A percentile compares a stretch with the other conserved stretches of the same genome.
phyloP scores from a whole-genome alignment of 495 filamentous ascomycete species.

The Lindgomyces ingoldianus region DNA sequence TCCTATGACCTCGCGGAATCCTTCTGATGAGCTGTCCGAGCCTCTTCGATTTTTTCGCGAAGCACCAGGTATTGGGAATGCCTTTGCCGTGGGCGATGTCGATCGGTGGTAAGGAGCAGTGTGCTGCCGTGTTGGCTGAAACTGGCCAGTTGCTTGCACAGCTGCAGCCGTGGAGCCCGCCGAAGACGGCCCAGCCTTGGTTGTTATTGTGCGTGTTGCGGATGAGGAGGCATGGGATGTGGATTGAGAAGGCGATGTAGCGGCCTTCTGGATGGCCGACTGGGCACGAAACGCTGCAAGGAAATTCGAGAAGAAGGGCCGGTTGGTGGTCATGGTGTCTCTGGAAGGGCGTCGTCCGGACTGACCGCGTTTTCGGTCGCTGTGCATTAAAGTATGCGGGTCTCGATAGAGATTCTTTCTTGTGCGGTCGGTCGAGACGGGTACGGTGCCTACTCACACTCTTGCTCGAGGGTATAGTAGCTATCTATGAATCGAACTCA shows the following conservation, averaged over 20 bases:
- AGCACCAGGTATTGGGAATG: constrained; percentile 32
- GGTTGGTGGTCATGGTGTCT: constrained; percentile 66
- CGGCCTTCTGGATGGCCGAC: constrained; percentile 49
- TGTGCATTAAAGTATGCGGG: constrained; percentile 21
- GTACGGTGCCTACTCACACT: not conserved
- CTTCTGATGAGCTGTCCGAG: constrained; percentile 75
- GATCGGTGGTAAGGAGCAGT: constrained; percentile 40
- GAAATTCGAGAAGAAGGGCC: constrained; percentile 84
- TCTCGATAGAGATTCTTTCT: not conserved
- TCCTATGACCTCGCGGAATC: constrained; percentile 73
- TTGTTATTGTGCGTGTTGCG: constrained; percentile 30
- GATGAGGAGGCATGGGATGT: constrained; percentile 31
- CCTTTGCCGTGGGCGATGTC: constrained; percentile 30
- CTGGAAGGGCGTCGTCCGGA: constrained; percentile 1
- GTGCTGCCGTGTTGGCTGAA: constrained; percentile 36
- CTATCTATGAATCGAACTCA: constrained; percentile 8
- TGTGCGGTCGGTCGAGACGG: too few relatives aligned
- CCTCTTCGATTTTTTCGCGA: constrained; percentile 59
- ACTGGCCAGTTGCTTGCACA: constrained; percentile 30
- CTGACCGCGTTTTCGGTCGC: constrained; percentile 1
- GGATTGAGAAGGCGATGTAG: constrained; percentile 48
- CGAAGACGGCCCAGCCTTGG: constrained; percentile 15
- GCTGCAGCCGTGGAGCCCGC: constrained; percentile 28
- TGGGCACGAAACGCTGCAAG: constrained; percentile 74
- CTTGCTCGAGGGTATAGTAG: constrained; percentile 9